Base-by-base conservation (phyloP, 2,329 filamentous ascomycete species). In the Fonsecaea monophora region DNA sequence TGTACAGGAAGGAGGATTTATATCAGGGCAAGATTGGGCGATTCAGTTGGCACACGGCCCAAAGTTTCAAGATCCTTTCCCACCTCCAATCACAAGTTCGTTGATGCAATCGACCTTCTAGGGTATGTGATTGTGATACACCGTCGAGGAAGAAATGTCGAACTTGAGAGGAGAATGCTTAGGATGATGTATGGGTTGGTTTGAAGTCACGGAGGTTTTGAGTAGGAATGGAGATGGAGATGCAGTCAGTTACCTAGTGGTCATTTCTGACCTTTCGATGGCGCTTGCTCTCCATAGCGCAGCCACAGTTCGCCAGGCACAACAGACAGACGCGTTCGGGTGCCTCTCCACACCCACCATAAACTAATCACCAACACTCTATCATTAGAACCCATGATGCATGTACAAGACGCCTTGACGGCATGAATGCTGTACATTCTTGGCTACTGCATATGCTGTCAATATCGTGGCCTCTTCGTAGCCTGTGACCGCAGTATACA, bases 11-110 rank as follows among this genome's bases (percentile, higher is more conserved):
- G 32, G 50, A 53, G 69, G 78, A 78, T 71, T 81, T 82, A 76
- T 79, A 82, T 73, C 80, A 82, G 76, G 79, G 76, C 73, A 82
- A 72, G 70, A 78, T 80, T 68, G 80, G 80, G 76, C 79, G 79
- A 55, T 75, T 81, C 80, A 73, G 78, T 58, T 35, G 58, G 50
- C 64, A 62, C 38, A 53, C 58, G 64, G 4, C 53, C 40, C 40
- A 30, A 30, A 30, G 34, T 35, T 55, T n/a, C 18, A 13, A 57
- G 58, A 45, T 58, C 50, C 48, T 37, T 13, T 5, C 45, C 34
- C 25, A 21, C 25, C 53, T 8, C 15, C 59, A 57, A 42, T 37
- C n/a, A 50, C 57, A n/a, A 53, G 38, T 56, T 34, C 32, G 54
- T 62, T 15, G 30, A 53, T 50, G 15, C 12, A 37, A 34, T 38